Base-by-base conservation (phyloP, 495 filamentous ascomycete species). In the Coniosporium apollinis region DNA sequence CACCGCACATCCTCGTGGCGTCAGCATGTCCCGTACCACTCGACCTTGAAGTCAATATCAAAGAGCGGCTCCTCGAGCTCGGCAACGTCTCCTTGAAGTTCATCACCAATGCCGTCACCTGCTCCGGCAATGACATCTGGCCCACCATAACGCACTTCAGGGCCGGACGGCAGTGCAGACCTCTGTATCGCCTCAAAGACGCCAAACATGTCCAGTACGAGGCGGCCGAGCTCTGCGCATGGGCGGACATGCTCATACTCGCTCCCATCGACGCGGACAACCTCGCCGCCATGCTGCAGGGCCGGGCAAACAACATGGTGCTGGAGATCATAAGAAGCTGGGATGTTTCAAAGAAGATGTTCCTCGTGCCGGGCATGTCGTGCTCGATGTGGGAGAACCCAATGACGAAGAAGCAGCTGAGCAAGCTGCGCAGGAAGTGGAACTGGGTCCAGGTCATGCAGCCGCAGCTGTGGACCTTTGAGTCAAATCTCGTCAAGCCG, bases 231-330 rank as follows among this genome's bases (percentile, higher is more conserved):
- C 66, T 84, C 19, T 76, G 77, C 42, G 72, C 80, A 45, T 92
- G 83, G 83, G 81, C 82, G n/a, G 79, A 89, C 55, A 59, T 92
- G 50, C 62, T 89, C 13, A 65, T 89, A 16, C 66, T 89, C 9
- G 80, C 79, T 11, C 81, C 82, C n/a, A 74, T 92, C 34, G 77
- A 84, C 47, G 79, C 81, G 22, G 78, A 82, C 52, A 71, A 70
- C 28, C 56, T 92, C 36, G 79, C 78, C 11, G 80, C 75, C 50
- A 87, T 92, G 82, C 62, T 89, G 50, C 69, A 74, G 21, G 83
- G 82, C 20, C 65, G 82, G 25, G 72, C 79, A 3, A 79, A 77
- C 43, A 83, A 69, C 5, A 61, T 84, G 30, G 63, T 84, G 3
- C 59, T 86, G 24, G 72, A 81, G 25, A 69, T 86, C 4, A 50